Conservation (phyloP, 1,139 yeast species). For the Hyphopichia burtonii region DNA sequence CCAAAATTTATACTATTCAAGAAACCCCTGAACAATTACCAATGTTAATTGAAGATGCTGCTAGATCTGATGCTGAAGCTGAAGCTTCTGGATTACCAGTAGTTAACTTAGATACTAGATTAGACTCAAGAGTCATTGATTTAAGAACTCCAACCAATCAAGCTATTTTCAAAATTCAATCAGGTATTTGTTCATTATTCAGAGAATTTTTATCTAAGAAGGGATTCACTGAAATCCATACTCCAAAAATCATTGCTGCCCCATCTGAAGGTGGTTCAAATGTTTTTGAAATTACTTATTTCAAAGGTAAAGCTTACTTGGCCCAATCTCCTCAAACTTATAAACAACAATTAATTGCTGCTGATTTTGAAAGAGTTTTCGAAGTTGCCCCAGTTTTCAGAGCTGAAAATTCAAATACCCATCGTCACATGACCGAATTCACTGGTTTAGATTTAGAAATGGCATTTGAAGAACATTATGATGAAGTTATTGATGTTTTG, state of each 20-base stretch:
- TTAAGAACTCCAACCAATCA: conserved; percentile 96
- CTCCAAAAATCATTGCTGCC: conserved; percentile 93
- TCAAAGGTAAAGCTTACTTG: conserved; percentile 86
- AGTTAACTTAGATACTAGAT: conserved; percentile 93
- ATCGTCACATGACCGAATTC: conserved; percentile 99
- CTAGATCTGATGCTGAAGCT: conserved; percentile 93
- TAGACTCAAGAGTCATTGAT: conserved; percentile 93
- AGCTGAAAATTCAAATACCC: conserved; percentile 98
- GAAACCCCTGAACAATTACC: conserved; percentile 94
- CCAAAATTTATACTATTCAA: conserved; percentile 71
- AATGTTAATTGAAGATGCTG: conserved; percentile 91
- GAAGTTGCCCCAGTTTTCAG: conserved; percentile 98
- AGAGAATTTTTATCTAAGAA: conserved; percentile 74
- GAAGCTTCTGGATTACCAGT: conserved; percentile 89
- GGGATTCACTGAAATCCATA: conserved; percentile 86
- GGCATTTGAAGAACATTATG: conserved; percentile 98
- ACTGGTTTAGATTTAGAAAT: conserved; percentile 96
- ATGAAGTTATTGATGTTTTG: conserved; percentile 84
- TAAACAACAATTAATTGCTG: conserved; percentile 97
- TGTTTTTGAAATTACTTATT: conserved; percentile 89
- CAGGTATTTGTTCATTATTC: conserved; percentile 85
- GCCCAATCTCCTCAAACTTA: conserved; percentile 98
- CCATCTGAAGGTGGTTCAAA: conserved; percentile 98
- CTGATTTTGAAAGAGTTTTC: conserved; percentile 93
- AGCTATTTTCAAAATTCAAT: conserved; percentile 91